Evolutionary conservation across 495 filamentous ascomycete species (phyloP), one percentile per base, ranked within the genome.

Genomic region (Pyronema omphalodes): DNA sequence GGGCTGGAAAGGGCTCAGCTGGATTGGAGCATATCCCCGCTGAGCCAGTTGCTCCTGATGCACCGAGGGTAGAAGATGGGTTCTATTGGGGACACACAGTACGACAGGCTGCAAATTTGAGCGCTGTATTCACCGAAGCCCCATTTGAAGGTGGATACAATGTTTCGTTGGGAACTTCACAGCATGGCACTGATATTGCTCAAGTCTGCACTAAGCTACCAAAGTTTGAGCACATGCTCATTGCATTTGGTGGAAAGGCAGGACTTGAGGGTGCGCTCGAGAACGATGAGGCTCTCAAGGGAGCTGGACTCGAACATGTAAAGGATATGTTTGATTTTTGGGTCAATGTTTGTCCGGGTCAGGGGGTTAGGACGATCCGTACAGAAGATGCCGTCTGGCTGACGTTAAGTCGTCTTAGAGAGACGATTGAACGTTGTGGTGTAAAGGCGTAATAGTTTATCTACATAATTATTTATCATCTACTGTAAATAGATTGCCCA

Each of bases 341-440:
- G 83, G 72, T 89, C 14, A 82, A 89, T 62, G 68, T 85, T 0
- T 70, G 80, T 56, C 82, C 82, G 2, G 76, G 76, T 2, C 82
- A 88, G 62, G 84, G 84, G 0, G 86, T 80, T 60, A 70, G 84
- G 58, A 84, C 79, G 1, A 86, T 88, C 53, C 69, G 82, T 59
- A 87, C 82, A 3, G 84, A 88, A 53, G 84, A 89, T 65, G 83
- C 84, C 0, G 67, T 88, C 44, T 81, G 82, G 74, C 71, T 85
- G 57, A 80, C 74, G 0, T 60, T 87, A 67, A 75, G 73, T 56
- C 74, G 73, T 1, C 58, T 86, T 58, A 72, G 75, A 62, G 71
- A 67, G 45, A 56, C 83, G 53, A 23, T 55, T 8, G 1, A 55
- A 51, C 34, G 54, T 44, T n/a, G 18, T 50, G 6, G 14, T 14